Evolutionary conservation across 257 asterid genomes (phyloP), one percentile per base, ranked within the genome.

Genomic region (Forsythia suspensa): DNA sequence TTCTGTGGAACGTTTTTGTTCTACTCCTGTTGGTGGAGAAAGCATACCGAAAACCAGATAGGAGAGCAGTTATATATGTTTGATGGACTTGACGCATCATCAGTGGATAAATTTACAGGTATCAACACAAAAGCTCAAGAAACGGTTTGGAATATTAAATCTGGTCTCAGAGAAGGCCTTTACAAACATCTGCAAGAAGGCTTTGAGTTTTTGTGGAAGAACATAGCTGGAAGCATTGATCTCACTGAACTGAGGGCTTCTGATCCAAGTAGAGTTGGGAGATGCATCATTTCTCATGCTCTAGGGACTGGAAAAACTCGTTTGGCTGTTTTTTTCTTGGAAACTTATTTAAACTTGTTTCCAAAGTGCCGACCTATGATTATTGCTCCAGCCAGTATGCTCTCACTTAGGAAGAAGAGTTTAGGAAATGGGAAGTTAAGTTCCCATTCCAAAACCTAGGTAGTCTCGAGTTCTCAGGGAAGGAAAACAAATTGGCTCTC

Each of bases 271-370:
- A 75, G 76, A 48, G 86, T 81, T 16, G 93, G 93, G 18, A 93
- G 97, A 71, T 91, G 93, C 87, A 91, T 91, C 42, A 91, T 87
- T 68, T 90, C 92, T 21, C 97, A 90, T 70, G 95, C 95, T n/a
- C 97, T 92, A 3, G 93, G 95, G 48, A 90, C 95, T 3, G 93
- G 97, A 13, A 91, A 91, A 84, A 82, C 92, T 4, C 92, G 88
- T 10, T 44, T 91, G 75, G 84, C 91, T 10, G 82, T 91, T 2
- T 84, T 84, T 5, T 90, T 91, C 76, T n/a, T 90, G 4, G 89
- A 24, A 24, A 85, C 89, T 0, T 91, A 90, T 72, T 86, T 59
- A 8, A 88, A 71, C 44, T 3, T 85, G 34, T 91, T 86, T 59
- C 94, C 93, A 0, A 38, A 81, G 63, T 82, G 89, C 72, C 76